These are phyloP conservation scores for Ceratocystis colombiana DNA, from an alignment of 2,329 filamentous ascomycete species.

Conservation along the genomic window DNA sequence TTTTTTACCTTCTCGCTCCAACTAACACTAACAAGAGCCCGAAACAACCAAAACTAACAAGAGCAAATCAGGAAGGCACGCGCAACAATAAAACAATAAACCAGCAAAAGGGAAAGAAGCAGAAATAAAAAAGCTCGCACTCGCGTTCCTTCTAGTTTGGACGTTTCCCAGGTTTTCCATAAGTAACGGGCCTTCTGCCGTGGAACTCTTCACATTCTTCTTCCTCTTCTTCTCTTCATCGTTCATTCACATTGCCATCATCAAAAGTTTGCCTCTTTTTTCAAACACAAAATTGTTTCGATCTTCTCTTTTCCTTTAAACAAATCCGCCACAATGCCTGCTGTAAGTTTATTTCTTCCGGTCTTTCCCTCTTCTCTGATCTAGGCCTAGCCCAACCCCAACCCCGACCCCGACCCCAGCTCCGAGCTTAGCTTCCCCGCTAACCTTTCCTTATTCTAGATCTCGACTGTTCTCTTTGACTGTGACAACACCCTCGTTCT, in stretches of 20 bases:
- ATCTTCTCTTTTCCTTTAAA: background rate
- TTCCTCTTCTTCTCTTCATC: background rate
- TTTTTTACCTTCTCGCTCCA: background rate
- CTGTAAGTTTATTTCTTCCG: constrained; percentile 16
- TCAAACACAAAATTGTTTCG: background rate
- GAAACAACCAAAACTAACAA: constrained; percentile 1
- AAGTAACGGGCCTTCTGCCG: background rate
- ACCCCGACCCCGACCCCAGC: too few species aligned
- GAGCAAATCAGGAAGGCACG: constrained; percentile 6
- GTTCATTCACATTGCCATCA: constrained; percentile 2
- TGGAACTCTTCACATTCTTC: background rate
- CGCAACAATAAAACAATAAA: background rate
- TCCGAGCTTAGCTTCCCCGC: background rate
- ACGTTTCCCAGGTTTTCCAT: background rate
- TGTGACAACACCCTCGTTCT: constrained; percentile 88
- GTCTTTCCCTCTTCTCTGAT: background rate
- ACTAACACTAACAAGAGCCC: background rate
- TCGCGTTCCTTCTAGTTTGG: background rate
- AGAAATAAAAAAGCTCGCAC: background rate
- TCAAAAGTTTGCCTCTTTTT: too few species aligned
- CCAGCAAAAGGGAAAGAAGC: background rate
- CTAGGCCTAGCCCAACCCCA: background rate
- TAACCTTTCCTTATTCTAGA: constrained; percentile 30
- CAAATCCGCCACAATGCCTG: constrained; percentile 20
- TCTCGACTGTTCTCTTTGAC: constrained; percentile 65